Evolutionary conservation across 768 basidiomycete species (phyloP).

Genomic region (Lentinula aciculospora): DNA sequence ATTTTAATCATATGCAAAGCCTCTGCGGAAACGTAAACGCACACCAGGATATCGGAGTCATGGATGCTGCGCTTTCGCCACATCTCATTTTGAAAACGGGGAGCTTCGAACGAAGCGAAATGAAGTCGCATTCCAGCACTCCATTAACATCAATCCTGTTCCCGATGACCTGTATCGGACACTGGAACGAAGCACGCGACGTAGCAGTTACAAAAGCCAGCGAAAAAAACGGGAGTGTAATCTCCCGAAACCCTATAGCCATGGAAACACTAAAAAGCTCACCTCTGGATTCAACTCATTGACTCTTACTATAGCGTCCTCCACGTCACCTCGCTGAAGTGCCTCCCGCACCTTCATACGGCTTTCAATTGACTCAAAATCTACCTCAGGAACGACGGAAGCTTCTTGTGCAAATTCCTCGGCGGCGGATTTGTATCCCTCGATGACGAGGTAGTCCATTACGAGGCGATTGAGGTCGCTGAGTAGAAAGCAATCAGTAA

Average conservation of each 20-base stretch:
- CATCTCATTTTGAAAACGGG: background rate
- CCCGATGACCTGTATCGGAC: background rate
- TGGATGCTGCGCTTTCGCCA: background rate
- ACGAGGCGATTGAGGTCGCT: slow-evolving; percentile 94
- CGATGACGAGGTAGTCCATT: slow-evolving; percentile 97
- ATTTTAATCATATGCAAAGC: slow-evolving; percentile 70
- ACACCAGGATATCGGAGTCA: background rate
- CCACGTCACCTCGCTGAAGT: slow-evolving; percentile 88
- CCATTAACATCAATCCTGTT: background rate
- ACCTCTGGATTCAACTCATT: slow-evolving; percentile 98
- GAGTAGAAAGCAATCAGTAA: slow-evolving; percentile 14
- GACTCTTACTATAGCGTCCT: slow-evolving; percentile 90
- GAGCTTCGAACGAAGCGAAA: background rate
- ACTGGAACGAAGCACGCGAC: slow-evolving; percentile 11
- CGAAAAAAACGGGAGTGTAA: background rate
- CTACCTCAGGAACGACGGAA: slow-evolving; percentile 66
- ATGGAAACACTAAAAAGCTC: slow-evolving; percentile 28
- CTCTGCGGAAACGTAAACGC: background rate
- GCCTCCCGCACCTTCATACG: slow-evolving; percentile 94
- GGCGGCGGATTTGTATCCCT: slow-evolving; percentile 95
- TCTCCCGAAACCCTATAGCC: background rate
- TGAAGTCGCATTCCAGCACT: background rate
- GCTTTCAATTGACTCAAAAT: slow-evolving; percentile 90
- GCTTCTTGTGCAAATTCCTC: slow-evolving; percentile 93
- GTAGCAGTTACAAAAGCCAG: slow-evolving; percentile 2